Base-by-base conservation (phyloP, 129 eudicot genomes). In the Artemisia annua region DNA sequence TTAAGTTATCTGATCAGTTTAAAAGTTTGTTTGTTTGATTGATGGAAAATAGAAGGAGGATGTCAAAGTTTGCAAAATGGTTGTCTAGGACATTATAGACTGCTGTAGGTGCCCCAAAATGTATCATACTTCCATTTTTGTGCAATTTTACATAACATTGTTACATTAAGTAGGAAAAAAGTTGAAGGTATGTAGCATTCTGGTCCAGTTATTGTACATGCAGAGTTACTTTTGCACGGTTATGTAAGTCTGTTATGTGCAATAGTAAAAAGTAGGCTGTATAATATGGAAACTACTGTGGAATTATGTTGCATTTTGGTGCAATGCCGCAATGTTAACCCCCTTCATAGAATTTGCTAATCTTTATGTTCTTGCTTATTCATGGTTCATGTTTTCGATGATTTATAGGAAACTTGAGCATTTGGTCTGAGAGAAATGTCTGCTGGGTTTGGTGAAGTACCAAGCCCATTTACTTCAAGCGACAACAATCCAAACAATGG, bases 391-490 rank as follows among this genome's bases (percentile, higher is more conserved):
- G 13, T 26, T 24, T 1, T 61, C 7, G 57, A 13, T 52, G 52
- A 17, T 58, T 66, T 55, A 48, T 64, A 79, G 84, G 85, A 11
- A 5, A 30, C 10, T 64, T 66, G 74, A 69, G 69, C 17, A 69
- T 16, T 67, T 85, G 62, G 58, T 14, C 17, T 7, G 66, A 57
- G 69, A 67, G 76, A 73, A 60, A 90, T 90, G 97, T 48, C 84
- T 26, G 58, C 85, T 59, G 91, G 82, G 78, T 82, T 85, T 82
- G 87, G 85, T 85, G 95, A 88, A 80, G 75, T 86, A 20, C 73
- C 78, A 48, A 90, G 66, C 84, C 77, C 90, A 19, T 86, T 86
- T 67, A 75, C 13, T 58, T 49, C 89, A 3, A 75, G 49, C 78
- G 79, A 70, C 65, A 81, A 54, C 77, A 82, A 77, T 70, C 18